Evolutionary conservation across 2,329 filamentous ascomycete species (phyloP).

Genomic region (Monilinia fructigena): DNA sequence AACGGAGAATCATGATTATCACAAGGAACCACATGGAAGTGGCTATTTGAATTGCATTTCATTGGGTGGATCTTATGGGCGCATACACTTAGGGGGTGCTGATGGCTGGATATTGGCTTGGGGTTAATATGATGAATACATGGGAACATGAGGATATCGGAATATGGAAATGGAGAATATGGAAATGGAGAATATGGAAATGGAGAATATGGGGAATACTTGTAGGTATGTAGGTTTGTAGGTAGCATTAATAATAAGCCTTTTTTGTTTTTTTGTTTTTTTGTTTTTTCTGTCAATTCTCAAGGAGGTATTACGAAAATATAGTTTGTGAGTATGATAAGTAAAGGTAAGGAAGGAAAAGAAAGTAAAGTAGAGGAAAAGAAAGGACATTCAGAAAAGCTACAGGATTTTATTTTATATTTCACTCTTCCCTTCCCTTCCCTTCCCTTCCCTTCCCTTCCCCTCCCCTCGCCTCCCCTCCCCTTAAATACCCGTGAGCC

Average conservation of each 20-base stretch:
- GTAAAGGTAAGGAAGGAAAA: neutral
- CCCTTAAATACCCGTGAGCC: neutral
- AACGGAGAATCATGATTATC: neutral
- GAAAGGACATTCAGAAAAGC: neutral
- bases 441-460: too few species aligned
- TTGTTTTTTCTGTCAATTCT: too few species aligned
- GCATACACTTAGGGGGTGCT: neutral
- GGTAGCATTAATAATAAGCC: neutral
- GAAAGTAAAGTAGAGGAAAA: too few species aligned
- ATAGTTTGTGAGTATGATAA: neutral
- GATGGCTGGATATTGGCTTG: neutral
- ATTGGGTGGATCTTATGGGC: neutral
- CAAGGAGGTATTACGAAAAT: too few species aligned
- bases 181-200: neutral
- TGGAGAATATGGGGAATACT: neutral
- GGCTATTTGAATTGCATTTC: conserved; percentile 4
- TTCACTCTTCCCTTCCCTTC: too few species aligned
- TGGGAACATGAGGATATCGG: neutral
- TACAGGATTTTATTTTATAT: too few species aligned
- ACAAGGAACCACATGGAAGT: neutral
- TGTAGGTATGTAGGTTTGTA: neutral
- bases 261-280: too few species aligned
- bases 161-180: too few species aligned
- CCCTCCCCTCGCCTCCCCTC: neutral
- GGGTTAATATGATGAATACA: neutral